Conservation (phyloP, 164 flowering plant species). For the Berberis thunbergii region DNA sequence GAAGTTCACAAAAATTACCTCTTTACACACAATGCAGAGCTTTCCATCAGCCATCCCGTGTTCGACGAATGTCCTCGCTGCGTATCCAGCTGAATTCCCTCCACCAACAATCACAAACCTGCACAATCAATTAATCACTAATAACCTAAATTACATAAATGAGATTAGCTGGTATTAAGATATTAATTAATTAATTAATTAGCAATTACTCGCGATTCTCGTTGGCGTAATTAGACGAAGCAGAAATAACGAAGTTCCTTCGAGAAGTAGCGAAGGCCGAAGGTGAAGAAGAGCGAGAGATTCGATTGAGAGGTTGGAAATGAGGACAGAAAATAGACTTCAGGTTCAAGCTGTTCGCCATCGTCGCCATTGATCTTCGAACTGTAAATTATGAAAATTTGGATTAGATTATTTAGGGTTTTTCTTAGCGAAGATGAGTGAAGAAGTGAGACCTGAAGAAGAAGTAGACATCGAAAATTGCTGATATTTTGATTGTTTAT, state of each 20-base stretch:
- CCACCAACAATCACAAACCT: conserved; percentile 96
- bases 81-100: conserved; percentile 93
- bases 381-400: no score
- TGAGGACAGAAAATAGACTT: conserved; percentile 45
- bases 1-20: conserved; percentile 27
- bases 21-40: conserved; percentile 84
- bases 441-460: conserved; percentile 1
- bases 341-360: conserved; percentile 34
- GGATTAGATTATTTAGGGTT: neutral
- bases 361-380: conserved; percentile 6
- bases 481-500: no score
- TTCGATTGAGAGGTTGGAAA: conserved; percentile 24
- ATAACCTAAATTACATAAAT: no score
- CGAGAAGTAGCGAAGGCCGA: neutral
- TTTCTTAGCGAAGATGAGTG: neutral
- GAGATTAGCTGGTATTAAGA: no score
- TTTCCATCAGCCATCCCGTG: conserved; percentile 86
- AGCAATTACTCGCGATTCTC: conserved; percentile 63
- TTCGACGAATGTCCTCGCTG: conserved; percentile 81
- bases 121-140: no score
- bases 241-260: neutral
- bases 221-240: conserved; percentile 51
- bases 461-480: neutral
- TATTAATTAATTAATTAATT: no score
- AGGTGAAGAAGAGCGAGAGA: conserved; percentile 6